Evolutionary conservation across 345 rosid genomes (phyloP), one percentile per base, ranked within the genome.

Genomic region (Noccaea caerulescens): DNA sequence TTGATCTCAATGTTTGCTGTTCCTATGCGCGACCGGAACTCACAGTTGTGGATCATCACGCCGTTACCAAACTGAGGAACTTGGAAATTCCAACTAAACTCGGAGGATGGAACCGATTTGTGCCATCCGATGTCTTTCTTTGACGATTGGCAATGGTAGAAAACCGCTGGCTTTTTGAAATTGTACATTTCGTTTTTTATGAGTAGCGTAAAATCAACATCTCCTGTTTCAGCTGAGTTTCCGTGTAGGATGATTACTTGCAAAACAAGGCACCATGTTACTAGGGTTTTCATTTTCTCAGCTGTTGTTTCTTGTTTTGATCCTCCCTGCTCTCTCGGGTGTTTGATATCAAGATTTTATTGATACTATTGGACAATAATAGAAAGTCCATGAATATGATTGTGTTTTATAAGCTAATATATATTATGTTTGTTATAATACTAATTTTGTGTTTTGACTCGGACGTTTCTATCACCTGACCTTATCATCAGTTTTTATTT

Each of bases 101-200:
- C 27, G 3, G 72, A 32, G 1, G 63, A 42, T 51, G 78, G 72
- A 3, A 20, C 20, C 3, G 78, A 74, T 59, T 59, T 58, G 56
- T 43, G 78, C 69, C 78, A 67, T 36, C 78, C 68, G 8, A 74
- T 36, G 49, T 58, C 63, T 67, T 74, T 74, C 63, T 67, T 25
- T 25, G 56, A 10, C 25, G 78, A 67, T 61, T 36, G 62, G 34
- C 69, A 75, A 23, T 14, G 56, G 63, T 75, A 68, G 56, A 59
- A 67, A 8, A 60, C 73, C 3, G 50, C 7, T 0, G 73, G 73
- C 2, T 8, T 34, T 11, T 43, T n/a, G 3, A 68, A 13, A 1
- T 67, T 36, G 57, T 42, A 36, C 73, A 74, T 51, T 53, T 67
- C 73, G 73, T 74, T 74, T 51, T 42, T 67, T 9, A 67, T 23